Conservation (phyloP, 306 rosid genomes). For the Purshia tridentata region DNA sequence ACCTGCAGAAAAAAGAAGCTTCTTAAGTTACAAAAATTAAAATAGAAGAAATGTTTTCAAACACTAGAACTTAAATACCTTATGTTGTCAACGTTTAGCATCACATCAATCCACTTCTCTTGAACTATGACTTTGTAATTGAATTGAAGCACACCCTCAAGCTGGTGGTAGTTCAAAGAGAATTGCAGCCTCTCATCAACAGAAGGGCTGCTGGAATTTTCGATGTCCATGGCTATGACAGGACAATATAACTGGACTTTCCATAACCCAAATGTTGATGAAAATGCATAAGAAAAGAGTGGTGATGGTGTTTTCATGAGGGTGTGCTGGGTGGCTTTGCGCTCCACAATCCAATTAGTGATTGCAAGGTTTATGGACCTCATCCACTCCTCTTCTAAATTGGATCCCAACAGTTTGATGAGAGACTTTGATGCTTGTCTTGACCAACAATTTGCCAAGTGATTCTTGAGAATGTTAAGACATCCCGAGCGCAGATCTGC, state of each 20-base stretch:
- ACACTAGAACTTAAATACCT: slow-evolving; percentile 41
- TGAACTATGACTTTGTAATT: slow-evolving; percentile 50
- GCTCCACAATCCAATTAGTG: slow-evolving; percentile 75
- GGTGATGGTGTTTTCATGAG: slow-evolving; percentile 63
- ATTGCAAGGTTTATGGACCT: slow-evolving; percentile 81
- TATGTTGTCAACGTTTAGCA: slow-evolving; percentile 73
- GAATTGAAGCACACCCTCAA: slow-evolving; percentile 90
- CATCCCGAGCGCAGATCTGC: slow-evolving; percentile 51
- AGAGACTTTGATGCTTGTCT: slow-evolving; percentile 51
- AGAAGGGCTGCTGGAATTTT: slow-evolving; percentile 41
- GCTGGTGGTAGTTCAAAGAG: slow-evolving; percentile 78
- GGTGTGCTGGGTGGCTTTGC: slow-evolving; percentile 35
- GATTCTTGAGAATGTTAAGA: slow-evolving; percentile 45
- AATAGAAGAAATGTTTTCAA: not conserved
- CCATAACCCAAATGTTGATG: slow-evolving; percentile 72
- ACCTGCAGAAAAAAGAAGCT: slow-evolving; percentile 34
- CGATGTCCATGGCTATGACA: slow-evolving; percentile 65
- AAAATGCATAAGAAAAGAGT: slow-evolving; percentile 65
- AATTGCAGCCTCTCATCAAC: slow-evolving; percentile 73
- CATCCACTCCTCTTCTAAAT: slow-evolving; percentile 90
- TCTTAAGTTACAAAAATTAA: not conserved
- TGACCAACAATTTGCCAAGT: slow-evolving; percentile 40
- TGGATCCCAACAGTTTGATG: slow-evolving; percentile 75
- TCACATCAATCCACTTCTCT: slow-evolving; percentile 70
- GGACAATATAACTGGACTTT: slow-evolving; percentile 89